Base-by-base conservation (phyloP, 768 basidiomycete species). In the Harrya chromipes region DNA sequence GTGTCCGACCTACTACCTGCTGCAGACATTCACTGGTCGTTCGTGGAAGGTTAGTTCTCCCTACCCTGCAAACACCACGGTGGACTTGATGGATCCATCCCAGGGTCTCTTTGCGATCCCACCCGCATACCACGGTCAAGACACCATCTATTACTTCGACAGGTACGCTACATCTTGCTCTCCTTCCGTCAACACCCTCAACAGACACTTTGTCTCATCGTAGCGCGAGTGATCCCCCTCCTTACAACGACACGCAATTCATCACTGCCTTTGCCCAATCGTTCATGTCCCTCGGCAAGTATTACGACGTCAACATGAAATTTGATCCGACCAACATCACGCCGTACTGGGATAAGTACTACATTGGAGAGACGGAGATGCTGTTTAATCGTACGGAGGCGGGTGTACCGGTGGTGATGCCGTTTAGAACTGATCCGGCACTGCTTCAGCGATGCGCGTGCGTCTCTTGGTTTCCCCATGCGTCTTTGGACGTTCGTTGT, bases 141-240 rank as follows among this genome's bases (percentile, higher is more conserved):
- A 77, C 41, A 33, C 67, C 3, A 29, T 46, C 2, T 77, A 73
- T 52, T 78, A 77, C 47, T 78, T 76, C 52, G 57, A 70, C 4
- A 64, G 57, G 53, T 55, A 34, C 1, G 45, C 10, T 7, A 10
- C 0, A 8, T 13, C 2, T 20, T 9, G 7, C 14, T n/a, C 21
- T 31, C 9, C 10, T 29, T 12, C 29, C 29, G 29, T 29, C 11
- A 11, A 4, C 16, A 16, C 12, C 41, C n/a, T 50, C 7, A 34
- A 40, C 19, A 14, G 12, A 6, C 3, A 7, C 1, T 21, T 5
- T 23, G 1, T 12, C n/a, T n/a, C 3, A 33, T 34, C 4, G 13
- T 29, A 57, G 58, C 19, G 13, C 44, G 8, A 43, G 24, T 8
- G 1, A 4, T 10, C 34, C 36, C 6, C 58, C 55, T 53, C 35